Percentiles rank a stretch among this genome's conserved stretches.
phyloP scores from a whole-genome alignment of 164 flowering plant genomes.

The Vitis rupestris region DNA sequence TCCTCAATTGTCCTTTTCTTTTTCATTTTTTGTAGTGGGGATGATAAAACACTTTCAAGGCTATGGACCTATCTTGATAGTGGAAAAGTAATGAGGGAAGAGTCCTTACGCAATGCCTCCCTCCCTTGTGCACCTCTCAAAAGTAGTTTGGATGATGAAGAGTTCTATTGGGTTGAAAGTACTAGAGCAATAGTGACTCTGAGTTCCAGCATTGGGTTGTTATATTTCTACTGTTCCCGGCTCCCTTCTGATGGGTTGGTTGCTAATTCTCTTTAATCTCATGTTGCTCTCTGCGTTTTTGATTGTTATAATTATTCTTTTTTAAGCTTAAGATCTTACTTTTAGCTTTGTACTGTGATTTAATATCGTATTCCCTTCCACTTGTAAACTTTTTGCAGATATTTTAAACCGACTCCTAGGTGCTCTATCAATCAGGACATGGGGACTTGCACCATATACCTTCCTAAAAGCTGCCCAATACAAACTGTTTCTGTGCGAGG shows the following conservation, averaged over 20 bases:
- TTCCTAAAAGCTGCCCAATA: conserved; percentile 81
- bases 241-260: conserved; percentile 89
- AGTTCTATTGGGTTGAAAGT: conserved; percentile 51
- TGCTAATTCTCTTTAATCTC: not conserved
- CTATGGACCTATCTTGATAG: conserved; percentile 51
- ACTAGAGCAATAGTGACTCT: conserved; percentile 76
- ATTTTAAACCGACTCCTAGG: conserved; percentile 74
- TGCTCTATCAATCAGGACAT: conserved; percentile 38
- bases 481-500: conserved; percentile 45
- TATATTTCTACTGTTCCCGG: conserved; percentile 75
- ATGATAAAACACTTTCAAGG: conserved; percentile 34
- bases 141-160: conserved; percentile 36
- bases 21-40: conserved; percentile 43
- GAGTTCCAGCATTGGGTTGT: conserved; percentile 54
- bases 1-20: not conserved
- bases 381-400: conserved; percentile 35
- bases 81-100: conserved; percentile 72
- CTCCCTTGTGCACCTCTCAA: conserved; percentile 54
- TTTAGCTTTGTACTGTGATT: not conserved
- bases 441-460: conserved; percentile 49
- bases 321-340: not conserved
- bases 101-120: conserved; percentile 54
- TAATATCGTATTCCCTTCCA: not conserved
- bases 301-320: not conserved
- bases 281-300: not conserved